phyloP scores from a whole-genome alignment of 352 stramenopile genomes.

The Globisporangium splendens region DNA sequence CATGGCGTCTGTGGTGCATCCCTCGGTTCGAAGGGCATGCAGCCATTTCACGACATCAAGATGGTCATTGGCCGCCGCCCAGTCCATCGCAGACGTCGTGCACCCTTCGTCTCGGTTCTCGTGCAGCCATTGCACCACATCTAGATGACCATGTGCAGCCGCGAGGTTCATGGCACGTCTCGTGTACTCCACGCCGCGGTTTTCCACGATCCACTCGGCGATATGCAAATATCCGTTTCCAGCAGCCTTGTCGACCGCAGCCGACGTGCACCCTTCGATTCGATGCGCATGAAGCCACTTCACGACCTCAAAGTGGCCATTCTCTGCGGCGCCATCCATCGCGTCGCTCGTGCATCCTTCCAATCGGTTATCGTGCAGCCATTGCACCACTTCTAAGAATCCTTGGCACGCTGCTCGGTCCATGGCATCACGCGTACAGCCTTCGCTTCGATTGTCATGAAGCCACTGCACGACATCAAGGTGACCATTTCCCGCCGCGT shows the following conservation, averaged over 20 bases:
- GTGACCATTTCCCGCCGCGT: slow-evolving; percentile 3
- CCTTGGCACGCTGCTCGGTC: slow-evolving; percentile 3
- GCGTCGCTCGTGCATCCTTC: not conserved
- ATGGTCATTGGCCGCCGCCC: slow-evolving; percentile 2
- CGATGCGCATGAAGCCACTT: slow-evolving; percentile 2
- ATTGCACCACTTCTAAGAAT: slow-evolving; percentile 4
- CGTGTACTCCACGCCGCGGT: slow-evolving; percentile 4
- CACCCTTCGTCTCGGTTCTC: slow-evolving; percentile 3
- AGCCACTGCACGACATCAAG: slow-evolving; percentile 4
- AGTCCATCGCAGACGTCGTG: slow-evolving; percentile 5
- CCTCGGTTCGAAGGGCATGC: slow-evolving; percentile 13
- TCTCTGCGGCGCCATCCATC: not conserved
- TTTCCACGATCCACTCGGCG: slow-evolving; percentile 6
- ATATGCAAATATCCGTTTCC: not conserved
- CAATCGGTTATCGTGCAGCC: slow-evolving; percentile 2
- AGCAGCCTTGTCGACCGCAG: slow-evolving; percentile 5
- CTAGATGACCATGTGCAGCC: slow-evolving; percentile 1
- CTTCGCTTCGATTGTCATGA: slow-evolving; percentile 1
- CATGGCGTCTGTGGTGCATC: slow-evolving; percentile 17
- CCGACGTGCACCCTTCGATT: slow-evolving; percentile 7
- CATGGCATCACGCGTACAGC: slow-evolving; percentile 5
- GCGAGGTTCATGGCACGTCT: slow-evolving; percentile 6
- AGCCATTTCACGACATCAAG: slow-evolving; percentile 8
- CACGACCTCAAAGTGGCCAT: not conserved
- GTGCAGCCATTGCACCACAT: slow-evolving; percentile 7